Evolutionary conservation across 768 basidiomycete species (phyloP), one percentile per base, ranked within the genome.

Genomic region (Pisolithus tinctorius): DNA sequence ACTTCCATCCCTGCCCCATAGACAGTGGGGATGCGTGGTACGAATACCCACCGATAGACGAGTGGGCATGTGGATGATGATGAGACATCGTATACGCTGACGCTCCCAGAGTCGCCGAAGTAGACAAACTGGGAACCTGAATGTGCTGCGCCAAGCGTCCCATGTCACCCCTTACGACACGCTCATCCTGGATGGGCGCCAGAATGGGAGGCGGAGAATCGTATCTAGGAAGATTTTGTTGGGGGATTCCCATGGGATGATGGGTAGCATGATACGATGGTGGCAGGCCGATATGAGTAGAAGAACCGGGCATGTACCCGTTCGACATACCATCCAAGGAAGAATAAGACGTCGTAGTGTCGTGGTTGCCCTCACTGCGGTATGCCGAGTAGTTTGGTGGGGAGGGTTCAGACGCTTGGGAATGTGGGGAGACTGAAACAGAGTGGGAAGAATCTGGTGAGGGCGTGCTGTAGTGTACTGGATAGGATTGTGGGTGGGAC

Each of bases 381-480:
- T 73, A 77, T n/a, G 72, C 65, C 1, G 71, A 60, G 56, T 80
- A 80, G 47, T 41, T 69, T 34, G 69, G 68, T 0, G 69, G 63
- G 9, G 66, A 51, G 27, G 66, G 65, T 1, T 62, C 68, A 1
- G 68, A 66, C 14, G 60, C 45, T 36, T 65, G 67, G 6, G 69
- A 68, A 39, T 69, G 68, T 2, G 64, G 61, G 16, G 69, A 71
- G n/a, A 74, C 70, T 6, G 79, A 79, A 14, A 74, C 70, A 6
- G 79, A 79, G 30, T 78, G 75, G 2, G 74, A 71, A 4, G 79
- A 79, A 8, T 74, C 74, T 0, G 81, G 77, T 0, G 81, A 81
- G 0, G 76, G 73, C 0, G 78, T 69, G 47, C 69, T 65, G 47
- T 60, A 74, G 62, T 56, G 72, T 4, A 4, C 64, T 45, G 71